phyloP scores from a whole-genome alignment of 805 yeast genomes.

The Candida dajiaensis region DNA sequence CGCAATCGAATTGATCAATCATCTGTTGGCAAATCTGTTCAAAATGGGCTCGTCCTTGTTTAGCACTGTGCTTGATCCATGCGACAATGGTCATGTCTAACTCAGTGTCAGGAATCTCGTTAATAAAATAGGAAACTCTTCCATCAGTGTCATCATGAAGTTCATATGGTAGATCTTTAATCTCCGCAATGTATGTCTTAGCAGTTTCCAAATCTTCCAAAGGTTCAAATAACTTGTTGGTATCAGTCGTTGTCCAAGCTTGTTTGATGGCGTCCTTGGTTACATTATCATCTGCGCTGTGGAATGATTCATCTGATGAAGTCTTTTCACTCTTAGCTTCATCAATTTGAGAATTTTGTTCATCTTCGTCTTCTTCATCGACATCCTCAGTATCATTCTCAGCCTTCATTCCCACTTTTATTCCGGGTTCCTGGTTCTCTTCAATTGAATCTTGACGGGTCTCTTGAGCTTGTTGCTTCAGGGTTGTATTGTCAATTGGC shows the following conservation, averaged over 20 bases:
- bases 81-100: constrained; percentile 62
- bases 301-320: constrained; percentile 2
- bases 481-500: background rate
- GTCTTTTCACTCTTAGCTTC: background rate
- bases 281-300: constrained; percentile 5
- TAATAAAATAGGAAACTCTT: constrained; percentile 53
- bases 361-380: background rate
- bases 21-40: constrained; percentile 40
- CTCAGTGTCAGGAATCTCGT: constrained; percentile 66
- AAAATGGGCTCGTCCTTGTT: constrained; percentile 44
- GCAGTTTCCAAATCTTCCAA: constrained; percentile 29
- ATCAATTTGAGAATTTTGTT: background rate
- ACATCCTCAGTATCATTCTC: background rate
- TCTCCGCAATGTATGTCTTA: constrained; percentile 17
- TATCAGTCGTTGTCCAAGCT: constrained; percentile 27
- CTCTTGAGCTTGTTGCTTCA: background rate
- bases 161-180: constrained; percentile 22
- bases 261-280: background rate
- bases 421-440: background rate
- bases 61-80: constrained; percentile 59
- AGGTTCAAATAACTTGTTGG: constrained; percentile 20
- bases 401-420: background rate
- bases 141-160: constrained; percentile 64
- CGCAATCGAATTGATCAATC: constrained; percentile 40
- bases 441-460: background rate